These are phyloP conservation scores for Heterobasidion irregulare DNA, from an alignment of 1,284 basidiomycete species.

Conservation along the genomic window DNA sequence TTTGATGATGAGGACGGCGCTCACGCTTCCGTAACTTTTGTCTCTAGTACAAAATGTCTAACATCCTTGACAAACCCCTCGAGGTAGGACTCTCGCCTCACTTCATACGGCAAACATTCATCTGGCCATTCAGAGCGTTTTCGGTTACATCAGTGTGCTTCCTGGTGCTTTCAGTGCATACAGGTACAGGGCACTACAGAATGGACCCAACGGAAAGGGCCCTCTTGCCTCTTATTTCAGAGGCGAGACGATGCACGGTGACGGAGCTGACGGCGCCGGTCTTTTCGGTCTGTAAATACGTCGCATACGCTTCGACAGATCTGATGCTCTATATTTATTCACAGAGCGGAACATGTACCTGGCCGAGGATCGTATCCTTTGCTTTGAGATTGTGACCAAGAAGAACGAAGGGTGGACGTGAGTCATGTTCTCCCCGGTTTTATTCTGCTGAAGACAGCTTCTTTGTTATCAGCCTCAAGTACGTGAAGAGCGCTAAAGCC, in stretches of 20 bases:
- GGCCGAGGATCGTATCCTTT: constrained; percentile 91
- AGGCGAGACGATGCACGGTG: constrained; percentile 83
- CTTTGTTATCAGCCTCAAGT: constrained; percentile 55
- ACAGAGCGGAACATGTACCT: constrained; percentile 84
- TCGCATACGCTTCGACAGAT: neutral
- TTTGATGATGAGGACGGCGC: constrained; percentile 4
- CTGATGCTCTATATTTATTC: constrained; percentile 4
- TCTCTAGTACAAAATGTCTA: constrained; percentile 80
- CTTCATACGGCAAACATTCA: constrained; percentile 3
- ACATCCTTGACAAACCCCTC: constrained; percentile 88
- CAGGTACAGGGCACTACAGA: constrained; percentile 78
- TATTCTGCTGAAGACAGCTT: constrained; percentile 3
- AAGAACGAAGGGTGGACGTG: constrained; percentile 76
- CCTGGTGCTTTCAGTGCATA: constrained; percentile 92
- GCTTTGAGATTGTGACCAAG: constrained; percentile 97
- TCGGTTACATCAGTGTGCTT: constrained; percentile 86
- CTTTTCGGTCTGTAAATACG: constrained; percentile 45
- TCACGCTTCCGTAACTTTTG: neutral
- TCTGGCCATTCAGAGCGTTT: constrained; percentile 52
- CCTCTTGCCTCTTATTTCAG: constrained; percentile 89
- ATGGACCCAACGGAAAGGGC: constrained; percentile 76
- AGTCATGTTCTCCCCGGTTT: constrained; percentile 20
- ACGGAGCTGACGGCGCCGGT: constrained; percentile 47
- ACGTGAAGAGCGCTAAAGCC: constrained; percentile 88
- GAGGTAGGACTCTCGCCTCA: constrained; percentile 43